Evolutionary conservation across 371 early-diverging fungal genomes (phyloP).

Genomic region (Mortierella sp.): DNA sequence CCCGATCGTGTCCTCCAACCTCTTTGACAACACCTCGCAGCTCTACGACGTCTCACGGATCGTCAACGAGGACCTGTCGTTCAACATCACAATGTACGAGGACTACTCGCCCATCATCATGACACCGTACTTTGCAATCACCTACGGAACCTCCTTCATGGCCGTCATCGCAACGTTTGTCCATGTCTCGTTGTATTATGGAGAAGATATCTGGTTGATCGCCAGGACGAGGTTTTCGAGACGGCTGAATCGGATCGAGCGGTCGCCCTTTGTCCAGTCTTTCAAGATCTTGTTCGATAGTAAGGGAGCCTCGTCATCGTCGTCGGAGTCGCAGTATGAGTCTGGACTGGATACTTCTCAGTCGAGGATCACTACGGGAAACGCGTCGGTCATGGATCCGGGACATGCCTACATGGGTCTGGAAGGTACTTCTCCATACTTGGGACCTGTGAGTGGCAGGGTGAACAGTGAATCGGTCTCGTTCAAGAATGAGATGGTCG

Average conservation of each 20-base stretch:
- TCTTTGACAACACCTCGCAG: slow-evolving; percentile 67
- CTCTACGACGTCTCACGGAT: slow-evolving; percentile 68
- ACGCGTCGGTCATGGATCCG: neutral
- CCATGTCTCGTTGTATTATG: slow-evolving; percentile 76
- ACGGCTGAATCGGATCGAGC: neutral
- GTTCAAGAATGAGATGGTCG: slow-evolving; percentile 17
- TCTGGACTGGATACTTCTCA: neutral
- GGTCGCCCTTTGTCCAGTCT: neutral
- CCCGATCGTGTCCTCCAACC: slow-evolving; percentile 69
- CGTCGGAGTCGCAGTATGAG: neutral
- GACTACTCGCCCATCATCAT: slow-evolving; percentile 80
- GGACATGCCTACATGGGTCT: neutral
- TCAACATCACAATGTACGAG: slow-evolving; percentile 73
- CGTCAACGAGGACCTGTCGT: slow-evolving; percentile 65
- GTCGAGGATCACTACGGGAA: neutral
- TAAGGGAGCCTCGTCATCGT: neutral
- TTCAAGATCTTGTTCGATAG: neutral
- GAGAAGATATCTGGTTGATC: slow-evolving; percentile 68
- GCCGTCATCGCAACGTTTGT: slow-evolving; percentile 74
- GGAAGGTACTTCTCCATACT: neutral
- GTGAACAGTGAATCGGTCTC: slow-evolving; percentile 18
- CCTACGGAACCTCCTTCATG: slow-evolving; percentile 77
- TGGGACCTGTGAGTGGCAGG: slow-evolving; percentile 1
- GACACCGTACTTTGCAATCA: slow-evolving; percentile 80
- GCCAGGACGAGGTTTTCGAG: slow-evolving; percentile 25